Evolutionary conservation across 129 eudicot genomes (phyloP).

Genomic region (Scalesia atractyloides): DNA sequence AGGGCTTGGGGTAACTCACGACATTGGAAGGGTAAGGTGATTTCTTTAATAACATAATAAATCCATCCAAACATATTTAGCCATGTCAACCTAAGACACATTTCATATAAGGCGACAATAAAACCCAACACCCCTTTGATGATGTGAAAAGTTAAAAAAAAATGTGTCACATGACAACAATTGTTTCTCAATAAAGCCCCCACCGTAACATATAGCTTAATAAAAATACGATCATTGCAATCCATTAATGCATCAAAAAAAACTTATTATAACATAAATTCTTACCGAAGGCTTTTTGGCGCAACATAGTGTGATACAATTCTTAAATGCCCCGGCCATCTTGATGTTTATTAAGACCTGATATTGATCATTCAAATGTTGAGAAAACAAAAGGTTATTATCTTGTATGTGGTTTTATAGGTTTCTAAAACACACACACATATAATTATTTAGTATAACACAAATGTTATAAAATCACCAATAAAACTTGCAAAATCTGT

Average conservation of each 20-base stretch:
- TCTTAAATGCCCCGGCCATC: conserved; percentile 49
- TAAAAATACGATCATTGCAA: background rate
- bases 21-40: too few relatives aligned
- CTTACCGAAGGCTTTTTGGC: conserved; percentile 45
- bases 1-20: too few relatives aligned
- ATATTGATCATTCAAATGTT: background rate
- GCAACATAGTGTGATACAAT: conserved; percentile 60
- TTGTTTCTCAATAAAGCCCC: too few relatives aligned
- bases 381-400: background rate
- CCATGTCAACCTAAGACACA: too few relatives aligned
- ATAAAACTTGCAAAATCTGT: background rate
- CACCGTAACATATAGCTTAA: background rate
- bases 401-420: background rate
- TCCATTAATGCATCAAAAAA: background rate
- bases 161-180: too few relatives aligned
- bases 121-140: too few relatives aligned
- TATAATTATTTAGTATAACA: background rate
- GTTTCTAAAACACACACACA: background rate
- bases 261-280: background rate
- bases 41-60: too few relatives aligned
- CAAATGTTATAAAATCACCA: background rate
- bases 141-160: too few relatives aligned
- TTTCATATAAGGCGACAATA: too few relatives aligned
- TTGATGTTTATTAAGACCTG: conserved; percentile 20
- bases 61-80: too few relatives aligned